phyloP scores from a whole-genome alignment of 139 green algal species.

The Bryopsis sp. region DNA sequence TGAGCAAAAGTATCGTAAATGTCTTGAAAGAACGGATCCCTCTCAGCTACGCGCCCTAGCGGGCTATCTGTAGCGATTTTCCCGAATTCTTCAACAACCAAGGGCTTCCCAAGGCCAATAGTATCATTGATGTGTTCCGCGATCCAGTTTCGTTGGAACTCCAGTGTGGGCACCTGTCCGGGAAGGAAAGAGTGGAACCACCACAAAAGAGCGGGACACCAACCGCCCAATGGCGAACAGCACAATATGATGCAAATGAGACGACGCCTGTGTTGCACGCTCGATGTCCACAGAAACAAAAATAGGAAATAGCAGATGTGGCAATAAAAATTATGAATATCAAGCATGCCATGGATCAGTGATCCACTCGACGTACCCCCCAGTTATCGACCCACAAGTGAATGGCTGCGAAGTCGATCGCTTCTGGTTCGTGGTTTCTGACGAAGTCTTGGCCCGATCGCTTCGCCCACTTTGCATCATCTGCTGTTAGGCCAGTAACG shows the following conservation, averaged over 20 bases:
- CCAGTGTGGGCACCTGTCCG: slow-evolving; percentile 19
- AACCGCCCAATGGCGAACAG: too few species aligned
- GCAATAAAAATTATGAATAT: too few species aligned
- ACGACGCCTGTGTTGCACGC: too few species aligned
- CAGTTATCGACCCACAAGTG: slow-evolving; percentile 69
- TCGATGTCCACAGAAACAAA: too few species aligned
- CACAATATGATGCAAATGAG: too few species aligned
- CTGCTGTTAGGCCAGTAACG: too few species aligned
- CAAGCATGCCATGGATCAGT: too few species aligned
- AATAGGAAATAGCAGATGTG: too few species aligned
- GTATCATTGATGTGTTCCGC: slow-evolving; percentile 26
- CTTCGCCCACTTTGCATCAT: slow-evolving; percentile 5
- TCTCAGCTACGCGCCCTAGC: background rate
- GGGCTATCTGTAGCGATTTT: slow-evolving; percentile 29
- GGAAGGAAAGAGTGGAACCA: too few species aligned
- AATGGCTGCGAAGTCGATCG: slow-evolving; percentile 64
- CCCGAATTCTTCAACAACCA: slow-evolving; percentile 72
- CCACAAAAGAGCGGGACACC: too few species aligned
- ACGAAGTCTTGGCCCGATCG: slow-evolving; percentile 67
- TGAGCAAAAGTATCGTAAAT: background rate
- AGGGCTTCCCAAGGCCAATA: slow-evolving; percentile 42
- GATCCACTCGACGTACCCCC: slow-evolving; percentile 12
- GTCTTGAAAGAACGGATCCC: slow-evolving; percentile 12
- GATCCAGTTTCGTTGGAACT: slow-evolving; percentile 37
- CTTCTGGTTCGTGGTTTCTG: slow-evolving; percentile 36